These are phyloP conservation scores for Ophiocordyceps camponoti-floridani DNA, from an alignment of 2,329 filamentous ascomycete genomes.

Conservation along the genomic window DNA sequence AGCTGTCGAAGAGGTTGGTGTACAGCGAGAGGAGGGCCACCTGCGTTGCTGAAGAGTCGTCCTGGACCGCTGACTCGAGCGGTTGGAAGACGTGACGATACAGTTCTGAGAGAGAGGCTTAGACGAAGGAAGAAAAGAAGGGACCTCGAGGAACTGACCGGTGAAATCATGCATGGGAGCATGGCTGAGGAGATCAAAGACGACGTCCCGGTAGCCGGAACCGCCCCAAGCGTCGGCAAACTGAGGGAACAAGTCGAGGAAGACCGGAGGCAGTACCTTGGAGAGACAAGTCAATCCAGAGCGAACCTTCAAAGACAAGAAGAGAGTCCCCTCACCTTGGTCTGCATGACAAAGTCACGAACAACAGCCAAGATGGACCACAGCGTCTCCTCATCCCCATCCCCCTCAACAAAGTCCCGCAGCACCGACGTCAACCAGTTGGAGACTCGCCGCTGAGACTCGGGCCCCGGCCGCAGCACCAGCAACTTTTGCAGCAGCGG, in stretches of 20 bases:
- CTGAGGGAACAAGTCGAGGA: constrained; percentile 29
- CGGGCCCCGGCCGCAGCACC: constrained; percentile 39
- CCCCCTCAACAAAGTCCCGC: constrained; percentile 34
- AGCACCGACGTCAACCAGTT: constrained; percentile 41
- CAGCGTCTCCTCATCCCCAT: constrained; percentile 27
- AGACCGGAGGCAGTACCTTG: constrained; percentile 27
- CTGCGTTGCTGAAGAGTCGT: constrained; percentile 33
- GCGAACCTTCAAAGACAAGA: too few relatives aligned
- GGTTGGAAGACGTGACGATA: constrained; percentile 27
- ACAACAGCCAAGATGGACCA: constrained; percentile 37
- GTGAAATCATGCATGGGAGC: constrained; percentile 35
- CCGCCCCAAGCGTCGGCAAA: constrained; percentile 49
- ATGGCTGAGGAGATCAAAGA: constrained; percentile 41
- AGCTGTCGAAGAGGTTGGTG: constrained; percentile 43
- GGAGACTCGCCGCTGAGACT: constrained; percentile 31
- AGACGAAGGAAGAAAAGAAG: not conserved
- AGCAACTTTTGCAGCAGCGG: constrained; percentile 64
- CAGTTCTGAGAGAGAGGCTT: constrained; percentile 24
- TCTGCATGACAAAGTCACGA: constrained; percentile 34
- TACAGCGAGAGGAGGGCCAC: constrained; percentile 48
- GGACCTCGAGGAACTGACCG: constrained; percentile 19
- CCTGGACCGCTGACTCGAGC: constrained; percentile 32
- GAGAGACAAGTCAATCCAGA: not conserved
- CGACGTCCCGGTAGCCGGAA: constrained; percentile 25
- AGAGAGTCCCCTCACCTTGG: constrained; percentile 25